Evolutionary conservation across 371 early-diverging fungal genomes (phyloP), one percentile per base, ranked within the genome.

Genomic region (Rhizomucor miehei): DNA sequence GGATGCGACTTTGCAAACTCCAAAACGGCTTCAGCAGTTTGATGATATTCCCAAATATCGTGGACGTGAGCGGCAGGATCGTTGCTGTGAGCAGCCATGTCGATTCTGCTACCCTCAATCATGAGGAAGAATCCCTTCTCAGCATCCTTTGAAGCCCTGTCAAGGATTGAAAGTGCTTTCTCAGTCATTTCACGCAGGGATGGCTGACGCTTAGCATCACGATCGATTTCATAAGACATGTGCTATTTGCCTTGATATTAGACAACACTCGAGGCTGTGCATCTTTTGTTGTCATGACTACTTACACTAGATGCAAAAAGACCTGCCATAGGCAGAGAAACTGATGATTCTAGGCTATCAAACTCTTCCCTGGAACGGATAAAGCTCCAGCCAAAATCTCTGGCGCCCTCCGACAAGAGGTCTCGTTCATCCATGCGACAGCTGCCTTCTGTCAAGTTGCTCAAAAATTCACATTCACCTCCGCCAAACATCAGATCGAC

Each of bases 91-190:
- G 84, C 89, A n/a, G 88, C 89, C 89, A 89, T 87, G 56, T 89
- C 90, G 44, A 98, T 98, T 25, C 94, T 71, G 43, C 90, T 89
- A 1, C 98, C 97, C 69, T 97, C 98, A 62, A 97, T 87, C 94
- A 97, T 90, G 41, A 97, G 52, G 58, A 97, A 94, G 70, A 97
- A 97, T 0, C 95, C 94, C 8, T 82, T 74, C 21, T 80, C 72
- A 5, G 59, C 50, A 3, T 60, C 34, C 9, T 59, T 40, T 0
- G 80, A 51, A 17, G 25, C 34, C 20, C 47, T 34, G 10, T 29
- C 17, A 20, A 59, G 29, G 44, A 59, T 53, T 40, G 20, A 37
- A 3, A 59, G 46, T n/a, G 62, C 93, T 60, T 85, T 86, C 10
- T 57, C 39, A 4, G 87, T 58, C 92, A 92, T 91, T 57, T 92